Conservation (phyloP, 73 alveolate genomes). For the Halteria grandinella region DNA sequence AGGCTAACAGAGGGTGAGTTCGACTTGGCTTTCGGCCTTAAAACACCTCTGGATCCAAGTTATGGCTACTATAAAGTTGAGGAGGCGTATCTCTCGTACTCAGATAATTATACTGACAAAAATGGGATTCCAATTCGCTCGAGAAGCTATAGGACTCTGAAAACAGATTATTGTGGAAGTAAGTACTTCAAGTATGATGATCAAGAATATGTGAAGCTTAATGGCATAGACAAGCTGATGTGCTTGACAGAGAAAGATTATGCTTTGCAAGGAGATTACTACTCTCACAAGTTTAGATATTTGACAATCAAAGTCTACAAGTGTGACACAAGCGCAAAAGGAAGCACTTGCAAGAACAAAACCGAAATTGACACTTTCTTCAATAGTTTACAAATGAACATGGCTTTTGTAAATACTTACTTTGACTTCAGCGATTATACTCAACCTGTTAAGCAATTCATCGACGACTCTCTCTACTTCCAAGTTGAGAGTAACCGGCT, state of each 20-base stretch:
- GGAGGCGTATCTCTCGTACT: background rate
- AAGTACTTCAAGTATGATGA: background rate
- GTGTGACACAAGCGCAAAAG: background rate
- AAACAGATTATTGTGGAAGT: background rate
- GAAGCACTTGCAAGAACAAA: background rate
- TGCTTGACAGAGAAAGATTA: background rate
- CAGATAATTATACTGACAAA: no score
- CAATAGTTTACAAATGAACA: no score
- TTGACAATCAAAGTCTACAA: no score
- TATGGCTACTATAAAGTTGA: background rate
- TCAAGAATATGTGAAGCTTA: background rate
- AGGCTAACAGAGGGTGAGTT: no score
- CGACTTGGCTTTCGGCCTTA: conserved; percentile 42
- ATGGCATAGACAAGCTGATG: conserved; percentile 5
- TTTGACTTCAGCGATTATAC: background rate
- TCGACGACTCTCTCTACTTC: background rate
- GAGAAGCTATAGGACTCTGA: background rate
- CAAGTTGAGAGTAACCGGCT: background rate
- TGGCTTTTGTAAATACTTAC: background rate
- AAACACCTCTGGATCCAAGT: background rate
- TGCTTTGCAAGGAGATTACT: background rate
- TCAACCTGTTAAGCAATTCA: background rate
- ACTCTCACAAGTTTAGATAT: background rate
- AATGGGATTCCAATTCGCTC: background rate
- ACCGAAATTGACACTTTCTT: background rate